Conservation (phyloP, 164 flowering plant genomes). For the Nymphaea colorata region DNA sequence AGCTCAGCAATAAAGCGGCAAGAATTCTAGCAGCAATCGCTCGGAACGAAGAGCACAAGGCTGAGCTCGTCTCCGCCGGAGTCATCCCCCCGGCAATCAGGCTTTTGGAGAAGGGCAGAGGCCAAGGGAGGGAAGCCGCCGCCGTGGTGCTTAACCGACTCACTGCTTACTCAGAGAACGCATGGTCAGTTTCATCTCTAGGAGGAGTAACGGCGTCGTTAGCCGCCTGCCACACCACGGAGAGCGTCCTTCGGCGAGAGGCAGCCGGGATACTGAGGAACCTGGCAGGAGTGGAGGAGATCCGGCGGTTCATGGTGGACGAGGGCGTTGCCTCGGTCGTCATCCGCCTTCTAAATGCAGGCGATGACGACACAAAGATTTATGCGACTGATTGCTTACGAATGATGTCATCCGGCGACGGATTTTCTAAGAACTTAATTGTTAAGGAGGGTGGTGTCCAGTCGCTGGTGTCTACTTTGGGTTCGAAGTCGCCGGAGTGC, state of each 20-base stretch:
- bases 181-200: slow-evolving; percentile 84
- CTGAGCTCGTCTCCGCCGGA: slow-evolving; percentile 41
- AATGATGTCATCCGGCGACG: slow-evolving; percentile 45
- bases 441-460: slow-evolving; percentile 54
- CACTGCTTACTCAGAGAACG: slow-evolving; percentile 71
- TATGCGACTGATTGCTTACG: slow-evolving; percentile 58
- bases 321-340: slow-evolving; percentile 50
- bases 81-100: slow-evolving; percentile 53
- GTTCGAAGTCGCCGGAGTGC: slow-evolving; percentile 30
- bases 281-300: slow-evolving; percentile 58
- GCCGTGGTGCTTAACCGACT: slow-evolving; percentile 24
- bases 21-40: slow-evolving; percentile 32
- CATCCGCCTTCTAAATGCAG: slow-evolving; percentile 30
- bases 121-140: slow-evolving; percentile 19
- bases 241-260: slow-evolving; percentile 19
- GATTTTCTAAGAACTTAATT: slow-evolving; percentile 25
- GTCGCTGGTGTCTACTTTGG: slow-evolving; percentile 33
- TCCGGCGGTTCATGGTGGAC: slow-evolving; percentile 71
- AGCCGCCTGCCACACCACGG: slow-evolving; percentile 27
- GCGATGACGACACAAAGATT: slow-evolving; percentile 38
- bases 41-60: slow-evolving; percentile 31
- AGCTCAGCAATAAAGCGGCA: slow-evolving; percentile 45
- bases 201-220: slow-evolving; percentile 77
- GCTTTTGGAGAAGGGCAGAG: slow-evolving; percentile 40
- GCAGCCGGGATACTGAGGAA: slow-evolving; percentile 8